Conservation (phyloP, 352 stramenopile genomes). For the Phytophthora constricta region DNA sequence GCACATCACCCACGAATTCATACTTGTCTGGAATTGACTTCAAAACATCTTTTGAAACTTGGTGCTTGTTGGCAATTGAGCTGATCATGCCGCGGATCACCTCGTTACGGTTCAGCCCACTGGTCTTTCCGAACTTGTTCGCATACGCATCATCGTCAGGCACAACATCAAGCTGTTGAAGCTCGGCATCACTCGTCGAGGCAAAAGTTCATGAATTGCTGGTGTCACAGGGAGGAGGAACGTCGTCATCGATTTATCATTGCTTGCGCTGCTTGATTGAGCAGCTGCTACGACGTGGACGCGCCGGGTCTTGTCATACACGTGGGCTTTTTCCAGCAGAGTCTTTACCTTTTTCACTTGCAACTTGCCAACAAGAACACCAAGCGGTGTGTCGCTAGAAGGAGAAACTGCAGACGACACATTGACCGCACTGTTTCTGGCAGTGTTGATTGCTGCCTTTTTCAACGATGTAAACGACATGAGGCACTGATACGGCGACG, state of each 20-base stretch:
- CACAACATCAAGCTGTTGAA: slow-evolving; percentile 51
- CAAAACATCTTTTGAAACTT: slow-evolving; percentile 40
- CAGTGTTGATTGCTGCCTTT: neutral
- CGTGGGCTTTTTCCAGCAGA: slow-evolving; percentile 55
- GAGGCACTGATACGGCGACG: slow-evolving; percentile 60
- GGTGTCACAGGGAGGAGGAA: slow-evolving; percentile 74
- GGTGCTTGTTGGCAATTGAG: slow-evolving; percentile 57
- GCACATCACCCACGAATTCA: slow-evolving; percentile 80
- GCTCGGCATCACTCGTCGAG: slow-evolving; percentile 30
- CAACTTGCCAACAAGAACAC: slow-evolving; percentile 62
- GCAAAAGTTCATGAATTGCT: slow-evolving; percentile 40
- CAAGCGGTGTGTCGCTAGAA: slow-evolving; percentile 31
- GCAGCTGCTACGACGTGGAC: slow-evolving; percentile 46
- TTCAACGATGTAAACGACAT: slow-evolving; percentile 36
- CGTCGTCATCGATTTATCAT: slow-evolving; percentile 29
- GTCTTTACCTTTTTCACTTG: slow-evolving; percentile 86
- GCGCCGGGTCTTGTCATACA: slow-evolving; percentile 86
- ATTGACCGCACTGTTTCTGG: slow-evolving; percentile 18
- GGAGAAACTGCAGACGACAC: neutral
- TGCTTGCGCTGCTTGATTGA: slow-evolving; percentile 14
- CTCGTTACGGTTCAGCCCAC: slow-evolving; percentile 78
- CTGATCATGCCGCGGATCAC: slow-evolving; percentile 65
- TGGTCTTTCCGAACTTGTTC: slow-evolving; percentile 81
- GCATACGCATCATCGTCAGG: slow-evolving; percentile 65
- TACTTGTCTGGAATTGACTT: slow-evolving; percentile 67